phyloP scores from a whole-genome alignment of 1,284 basidiomycete genomes.

The Testicularia cyperi region DNA sequence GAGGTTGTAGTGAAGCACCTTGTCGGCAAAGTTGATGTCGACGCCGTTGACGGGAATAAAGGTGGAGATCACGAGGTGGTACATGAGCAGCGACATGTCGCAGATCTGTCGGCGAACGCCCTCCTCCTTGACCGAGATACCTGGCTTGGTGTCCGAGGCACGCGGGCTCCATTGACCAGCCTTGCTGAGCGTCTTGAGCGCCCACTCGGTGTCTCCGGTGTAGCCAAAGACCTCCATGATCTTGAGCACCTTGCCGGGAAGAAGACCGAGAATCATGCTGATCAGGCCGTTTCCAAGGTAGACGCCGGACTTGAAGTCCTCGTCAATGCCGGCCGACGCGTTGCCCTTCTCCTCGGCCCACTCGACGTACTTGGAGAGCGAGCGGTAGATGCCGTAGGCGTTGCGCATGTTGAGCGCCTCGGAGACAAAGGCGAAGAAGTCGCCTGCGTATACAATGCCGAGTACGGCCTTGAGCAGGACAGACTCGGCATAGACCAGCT shows the following conservation, averaged over 20 bases:
- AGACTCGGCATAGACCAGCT: constrained; percentile 56
- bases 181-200: constrained; percentile 46
- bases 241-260: constrained; percentile 57
- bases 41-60: constrained; percentile 58
- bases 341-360: constrained; percentile 46
- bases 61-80: constrained; percentile 57
- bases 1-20: constrained; percentile 57
- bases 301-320: constrained; percentile 58
- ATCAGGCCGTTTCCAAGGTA: constrained; percentile 58
- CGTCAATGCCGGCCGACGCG: constrained; percentile 31
- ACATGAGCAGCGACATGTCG: constrained; percentile 57
- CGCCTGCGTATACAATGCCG: constrained; percentile 57
- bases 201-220: constrained; percentile 49
- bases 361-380: constrained; percentile 56
- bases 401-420: constrained; percentile 59
- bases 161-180: constrained; percentile 48
- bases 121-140: constrained; percentile 31
- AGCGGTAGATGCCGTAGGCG: constrained; percentile 58
- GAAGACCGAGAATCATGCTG: constrained; percentile 56
- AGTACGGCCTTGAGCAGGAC: constrained; percentile 55
- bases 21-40: constrained; percentile 56
- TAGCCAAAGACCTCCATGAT: constrained; percentile 60
- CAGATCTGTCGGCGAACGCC: constrained; percentile 47
- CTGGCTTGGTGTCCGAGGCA: constrained; percentile 30
- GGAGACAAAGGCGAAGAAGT: constrained; percentile 55